A percentile compares a stretch with the other conserved stretches of the same genome.
Conservation (phyloP, 2,329 filamentous ascomycete species). For the Aspergillus sojae region DNA sequence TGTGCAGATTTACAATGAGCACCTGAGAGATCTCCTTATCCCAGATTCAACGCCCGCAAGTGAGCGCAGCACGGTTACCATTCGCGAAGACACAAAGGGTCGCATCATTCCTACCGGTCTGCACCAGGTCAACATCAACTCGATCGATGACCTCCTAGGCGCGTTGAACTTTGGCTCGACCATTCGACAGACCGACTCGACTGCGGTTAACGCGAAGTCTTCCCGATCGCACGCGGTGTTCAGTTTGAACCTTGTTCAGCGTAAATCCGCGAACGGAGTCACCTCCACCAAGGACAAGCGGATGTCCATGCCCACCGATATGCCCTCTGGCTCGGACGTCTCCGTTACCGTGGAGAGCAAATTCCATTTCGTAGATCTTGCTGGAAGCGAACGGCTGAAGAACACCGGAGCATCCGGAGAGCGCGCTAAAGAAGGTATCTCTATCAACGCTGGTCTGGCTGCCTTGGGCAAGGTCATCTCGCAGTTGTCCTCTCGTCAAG, state of each 20-base stretch:
- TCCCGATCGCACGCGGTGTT: slow-evolving; percentile 98
- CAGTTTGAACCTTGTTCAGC: slow-evolving; percentile 86
- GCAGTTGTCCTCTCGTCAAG: slow-evolving; percentile 85
- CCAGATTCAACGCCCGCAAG: slow-evolving; percentile 69
- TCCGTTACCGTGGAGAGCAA: slow-evolving; percentile 94
- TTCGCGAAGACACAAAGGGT: slow-evolving; percentile 91
- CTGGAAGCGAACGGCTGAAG: slow-evolving; percentile 93
- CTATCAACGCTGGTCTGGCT: slow-evolving; percentile 94
- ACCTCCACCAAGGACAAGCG: slow-evolving; percentile 73
- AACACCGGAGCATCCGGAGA: slow-evolving; percentile 96
- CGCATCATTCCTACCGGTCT: slow-evolving; percentile 92
- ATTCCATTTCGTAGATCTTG: slow-evolving; percentile 96
- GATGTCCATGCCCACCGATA: slow-evolving; percentile 81
- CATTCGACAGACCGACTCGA: slow-evolving; percentile 95
- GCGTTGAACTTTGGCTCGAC: slow-evolving; percentile 90
- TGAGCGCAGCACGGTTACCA: slow-evolving; percentile 80
- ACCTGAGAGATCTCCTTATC: slow-evolving; percentile 84
- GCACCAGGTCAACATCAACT: slow-evolving; percentile 84
- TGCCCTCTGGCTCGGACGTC: slow-evolving; percentile 63
- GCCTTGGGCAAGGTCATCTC: slow-evolving; percentile 98
- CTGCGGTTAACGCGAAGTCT: slow-evolving; percentile 95
- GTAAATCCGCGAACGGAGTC: slow-evolving; percentile 56
- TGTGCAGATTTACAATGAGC: slow-evolving; percentile 90
- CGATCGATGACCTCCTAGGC: slow-evolving; percentile 84
- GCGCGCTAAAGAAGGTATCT: slow-evolving; percentile 92